Evolutionary conservation across 805 yeast genomes (phyloP), one percentile per base, ranked within the genome.

Genomic region (Metschnikowia cerradonensis): DNA sequence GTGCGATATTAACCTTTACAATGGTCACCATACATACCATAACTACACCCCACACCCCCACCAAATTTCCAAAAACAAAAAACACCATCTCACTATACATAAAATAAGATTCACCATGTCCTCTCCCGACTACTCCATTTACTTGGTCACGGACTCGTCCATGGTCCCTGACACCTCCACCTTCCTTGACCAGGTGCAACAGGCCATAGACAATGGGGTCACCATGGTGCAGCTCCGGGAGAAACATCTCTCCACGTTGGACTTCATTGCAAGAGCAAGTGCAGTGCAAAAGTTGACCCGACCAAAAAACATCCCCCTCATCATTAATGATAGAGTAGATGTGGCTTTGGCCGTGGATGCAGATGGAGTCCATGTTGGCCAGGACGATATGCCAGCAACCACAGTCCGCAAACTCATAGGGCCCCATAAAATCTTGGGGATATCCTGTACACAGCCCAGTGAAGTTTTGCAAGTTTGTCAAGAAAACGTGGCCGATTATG

Each of bases 331-430:
- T 61, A 71, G 97, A 47, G 78, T 89, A 2, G 97, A 90, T 62
- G 89, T 91, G 11, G 97, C 96, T 0, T 69, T 91, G 41, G 97
- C 97, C 0, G 76, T 89, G 50, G 94, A 80, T 58, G 96, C 96
- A 2, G 96, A 89, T 55, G 96, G 96, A 34, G 85, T 91, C 7
- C 97, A 90, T 70, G 88, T 90, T 19, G 97, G 97, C 0, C 97
- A 90, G 65, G 90, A 84, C 48, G 97, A 90, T 63, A 88, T 90
- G 88, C 77, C 79, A 10, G 81, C 81, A 1, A 60, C 60, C 1
- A 58, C 76, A 36, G 94, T 81, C 1, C 68, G 97, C 35, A 61
- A 71, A 58, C 61, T 89, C 32, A 66, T 90, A 11, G 96, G 97
- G 0, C 80, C 84, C 0, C 76, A 80, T 50, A 89, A 86, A 67